Conservation (phyloP, 306 rosid species). For the Rubus parviflorus region DNA sequence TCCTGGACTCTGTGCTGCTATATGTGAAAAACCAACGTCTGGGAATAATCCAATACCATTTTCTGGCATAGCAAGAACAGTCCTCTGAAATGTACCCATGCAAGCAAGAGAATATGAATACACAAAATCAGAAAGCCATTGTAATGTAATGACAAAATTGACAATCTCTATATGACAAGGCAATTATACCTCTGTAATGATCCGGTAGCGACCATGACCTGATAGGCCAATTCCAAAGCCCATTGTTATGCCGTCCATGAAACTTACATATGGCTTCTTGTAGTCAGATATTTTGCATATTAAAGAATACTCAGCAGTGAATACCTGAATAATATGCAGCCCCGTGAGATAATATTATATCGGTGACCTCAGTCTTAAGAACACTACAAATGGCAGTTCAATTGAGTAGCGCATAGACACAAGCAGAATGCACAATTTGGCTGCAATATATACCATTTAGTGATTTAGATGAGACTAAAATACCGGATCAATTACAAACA, state of each 20-base stretch:
- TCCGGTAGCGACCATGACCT: slow-evolving; percentile 89
- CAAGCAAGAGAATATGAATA: neutral
- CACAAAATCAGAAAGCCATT: slow-evolving; percentile 19
- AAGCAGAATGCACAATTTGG: neutral
- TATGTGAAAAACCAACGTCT: slow-evolving; percentile 89
- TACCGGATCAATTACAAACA: neutral
- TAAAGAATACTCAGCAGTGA: slow-evolving; percentile 89
- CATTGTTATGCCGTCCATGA: slow-evolving; percentile 99
- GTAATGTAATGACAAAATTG: neutral
- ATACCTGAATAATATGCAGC: slow-evolving; percentile 56
- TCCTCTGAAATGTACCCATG: slow-evolving; percentile 55
- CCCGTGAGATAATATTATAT: slow-evolving; percentile 22
- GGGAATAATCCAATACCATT: slow-evolving; percentile 98
- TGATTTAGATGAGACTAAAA: neutral
- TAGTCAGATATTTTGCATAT: slow-evolving; percentile 87
- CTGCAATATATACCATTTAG: neutral
- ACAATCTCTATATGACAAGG: slow-evolving; percentile 15
- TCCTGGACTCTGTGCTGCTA: slow-evolving; percentile 96
- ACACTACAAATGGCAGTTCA: slow-evolving; percentile 13
- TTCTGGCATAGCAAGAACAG: slow-evolving; percentile 98
- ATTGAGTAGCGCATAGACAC: neutral
- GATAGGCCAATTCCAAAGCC: slow-evolving; percentile 98
- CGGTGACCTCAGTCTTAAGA: slow-evolving; percentile 27
- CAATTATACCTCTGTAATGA: slow-evolving; percentile 79
- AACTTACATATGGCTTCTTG: slow-evolving; percentile 85